Evolutionary conservation across 306 rosid species (phyloP).

Genomic region (Fragaria vesca): DNA sequence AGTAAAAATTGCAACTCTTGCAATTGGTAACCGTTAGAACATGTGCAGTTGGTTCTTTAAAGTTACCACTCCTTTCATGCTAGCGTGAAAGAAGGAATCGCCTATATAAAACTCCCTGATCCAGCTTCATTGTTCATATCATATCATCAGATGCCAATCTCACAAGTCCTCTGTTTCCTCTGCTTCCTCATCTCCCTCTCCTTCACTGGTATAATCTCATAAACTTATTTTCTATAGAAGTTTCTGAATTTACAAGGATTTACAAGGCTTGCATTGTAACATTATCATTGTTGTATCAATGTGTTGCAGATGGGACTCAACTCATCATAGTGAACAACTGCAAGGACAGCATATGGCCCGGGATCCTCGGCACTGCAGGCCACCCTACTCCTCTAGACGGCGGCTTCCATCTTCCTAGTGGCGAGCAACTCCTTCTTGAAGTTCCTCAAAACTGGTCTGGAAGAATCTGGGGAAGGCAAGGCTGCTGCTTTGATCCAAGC

Average conservation of each 20-base stretch:
- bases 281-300: background rate
- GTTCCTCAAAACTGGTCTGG: slow-evolving; percentile 66
- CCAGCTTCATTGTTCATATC: background rate
- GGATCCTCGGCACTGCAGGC: slow-evolving; percentile 57
- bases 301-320: slow-evolving; percentile 47
- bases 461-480: slow-evolving; percentile 77
- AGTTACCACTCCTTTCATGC: background rate
- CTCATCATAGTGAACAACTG: slow-evolving; percentile 65
- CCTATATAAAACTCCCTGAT: background rate
- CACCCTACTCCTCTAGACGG: slow-evolving; percentile 50
- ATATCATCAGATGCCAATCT: slow-evolving; percentile 37
- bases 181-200: slow-evolving; percentile 37
- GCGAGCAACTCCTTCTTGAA: slow-evolving; percentile 41
- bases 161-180: slow-evolving; percentile 23
- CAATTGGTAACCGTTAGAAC: background rate
- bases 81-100: slow-evolving; percentile 36
- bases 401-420: slow-evolving; percentile 59
- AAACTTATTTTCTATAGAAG: background rate
- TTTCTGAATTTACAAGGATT: background rate
- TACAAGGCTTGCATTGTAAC: background rate
- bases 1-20: background rate
- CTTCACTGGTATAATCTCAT: slow-evolving; percentile 29
- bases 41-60: slow-evolving; percentile 10
- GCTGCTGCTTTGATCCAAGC: slow-evolving; percentile 44
- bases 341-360: slow-evolving; percentile 73